Evolutionary conservation across 1,139 yeast species (phyloP), one percentile per base, ranked within the genome.

Genomic region (Magnusiomyces ingens): DNA sequence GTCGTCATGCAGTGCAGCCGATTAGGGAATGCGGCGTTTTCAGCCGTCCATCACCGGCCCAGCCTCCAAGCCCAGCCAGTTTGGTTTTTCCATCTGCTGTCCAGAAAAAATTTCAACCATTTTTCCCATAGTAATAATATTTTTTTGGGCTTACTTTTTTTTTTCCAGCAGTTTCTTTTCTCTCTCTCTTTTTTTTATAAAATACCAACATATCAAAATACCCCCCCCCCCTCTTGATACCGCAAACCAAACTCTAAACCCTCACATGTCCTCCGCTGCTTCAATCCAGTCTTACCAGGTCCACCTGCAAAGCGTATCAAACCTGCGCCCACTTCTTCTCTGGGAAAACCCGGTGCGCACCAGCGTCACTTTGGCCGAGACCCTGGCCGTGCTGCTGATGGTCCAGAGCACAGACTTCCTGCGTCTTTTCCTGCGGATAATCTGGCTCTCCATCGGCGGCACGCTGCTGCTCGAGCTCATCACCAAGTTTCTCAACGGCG

Each of bases 311-410:
- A 48, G 43, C 3, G 45, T 52, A 32, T 46, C 42, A 2, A 45
- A 47, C 12, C 21, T 49, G 11, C 11, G 21, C 26, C 40, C 52
- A 8, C 51, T 90, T 61, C 75, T 91, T 59, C 81, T 91, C 60
- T 91, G 98, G 98, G 77, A 80, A 63, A 79, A 88, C 67, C 96
- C 97, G 43, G 73, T 78, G 59, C 76, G 78, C 64, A 83, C 96
- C 54, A 97, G 86, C 58, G 82, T 84, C 64, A 81, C 85, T 45
- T 81, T 90, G 62, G 95, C 85, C 51, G 77, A 82, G 50, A 71
- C 83, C 53, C 66, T 91, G 48, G 72, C 76, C 40, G 74, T 78
- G 22, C 75, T 91, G 66, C 64, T 85, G 57, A 72, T 85, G 41
- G 68, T 88, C 66, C 85, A 88, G 70, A 80, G 77, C 58, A 82